Base-by-base conservation (phyloP, 768 basidiomycete genomes). In the Agaricus bisporus region DNA sequence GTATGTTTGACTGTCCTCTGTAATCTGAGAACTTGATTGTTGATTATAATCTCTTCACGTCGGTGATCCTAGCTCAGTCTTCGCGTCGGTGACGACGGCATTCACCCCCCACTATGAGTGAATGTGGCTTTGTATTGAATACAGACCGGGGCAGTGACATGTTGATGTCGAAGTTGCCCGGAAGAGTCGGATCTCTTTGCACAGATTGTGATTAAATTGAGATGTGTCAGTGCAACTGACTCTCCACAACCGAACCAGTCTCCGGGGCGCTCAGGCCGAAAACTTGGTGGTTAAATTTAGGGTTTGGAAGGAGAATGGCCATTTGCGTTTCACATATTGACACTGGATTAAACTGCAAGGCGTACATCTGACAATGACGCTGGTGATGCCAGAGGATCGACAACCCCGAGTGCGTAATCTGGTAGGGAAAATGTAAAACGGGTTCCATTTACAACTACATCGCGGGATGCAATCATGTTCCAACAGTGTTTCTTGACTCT, bases 201-300 rank as follows among this genome's bases (percentile, higher is more conserved):
- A 35, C 36, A 50, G 28, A 54, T 48, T 20, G 11, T 41, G 45
- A 25, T 48, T 29, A 38, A 38, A 37, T 54, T 47, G 51, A 53
- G 51, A 42, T 41, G 38, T 39, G 25, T 54, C 45, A 47, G 28
- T 35, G 39, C 28, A 42, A 20, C 20, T 42, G 29, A 37, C 43
- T 53, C 44, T 53, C 37, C 46, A 37, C 46, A 54, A 54, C 8
- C 41, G 53, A 54, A 54, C 53, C 53, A 35, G 41, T 42, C 41
- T 18, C 29, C 37, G 42, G 41, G 22, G 41, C 47, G 46, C 46
- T 22, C 53, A 43, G 48, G 32, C 53, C 46, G 47, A 48, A 41
- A 20, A 48, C 15, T 42, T 35, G 38, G 46, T 29, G 38, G 46
- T 29, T 41, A 46, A 48, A 35, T 36, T 52, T 44, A 18, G 8